Evolutionary conservation across 768 basidiomycete genomes (phyloP).

Genomic region (Hericium erinaceus): DNA sequence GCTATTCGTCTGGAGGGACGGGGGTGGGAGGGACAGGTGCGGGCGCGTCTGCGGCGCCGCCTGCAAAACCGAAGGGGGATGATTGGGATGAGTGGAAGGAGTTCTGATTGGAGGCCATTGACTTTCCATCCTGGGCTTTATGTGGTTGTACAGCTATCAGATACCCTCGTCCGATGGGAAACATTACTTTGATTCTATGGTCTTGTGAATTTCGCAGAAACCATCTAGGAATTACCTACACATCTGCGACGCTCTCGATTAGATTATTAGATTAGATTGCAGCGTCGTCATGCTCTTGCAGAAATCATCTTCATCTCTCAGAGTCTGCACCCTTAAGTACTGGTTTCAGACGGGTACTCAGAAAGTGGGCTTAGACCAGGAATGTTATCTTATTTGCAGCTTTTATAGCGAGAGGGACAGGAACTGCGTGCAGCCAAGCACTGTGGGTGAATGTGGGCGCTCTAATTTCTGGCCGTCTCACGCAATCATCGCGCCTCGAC

Average conservation of each 20-base stretch:
- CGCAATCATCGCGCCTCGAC: not conserved
- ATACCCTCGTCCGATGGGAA: not conserved
- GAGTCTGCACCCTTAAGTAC: too few relatives aligned
- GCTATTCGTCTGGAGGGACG: constrained; percentile 10
- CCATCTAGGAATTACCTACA: not conserved
- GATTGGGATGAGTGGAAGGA: constrained; percentile 43
- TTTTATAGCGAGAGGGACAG: not conserved
- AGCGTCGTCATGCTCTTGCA: too few relatives aligned
- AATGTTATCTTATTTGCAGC: not conserved
- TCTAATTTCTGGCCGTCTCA: not conserved
- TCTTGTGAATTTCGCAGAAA: not conserved
- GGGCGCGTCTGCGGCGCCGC: constrained; percentile 7
- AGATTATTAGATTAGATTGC: too few relatives aligned
- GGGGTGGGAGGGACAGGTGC: constrained; percentile 2
- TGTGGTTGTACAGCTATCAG: not conserved
- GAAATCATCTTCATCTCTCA: too few relatives aligned
- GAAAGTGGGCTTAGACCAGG: too few relatives aligned
- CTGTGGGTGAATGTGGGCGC: too few relatives aligned
- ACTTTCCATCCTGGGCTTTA: not conserved
- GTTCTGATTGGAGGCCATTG: constrained; percentile 22
- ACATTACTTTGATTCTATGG: not conserved
- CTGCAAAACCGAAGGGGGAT: constrained; percentile 25
- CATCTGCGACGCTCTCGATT: not conserved
- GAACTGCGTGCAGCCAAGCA: not conserved
- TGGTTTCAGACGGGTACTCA: too few relatives aligned